Conservation (phyloP, 768 basidiomycete genomes). For the Austroboletus festivus region DNA sequence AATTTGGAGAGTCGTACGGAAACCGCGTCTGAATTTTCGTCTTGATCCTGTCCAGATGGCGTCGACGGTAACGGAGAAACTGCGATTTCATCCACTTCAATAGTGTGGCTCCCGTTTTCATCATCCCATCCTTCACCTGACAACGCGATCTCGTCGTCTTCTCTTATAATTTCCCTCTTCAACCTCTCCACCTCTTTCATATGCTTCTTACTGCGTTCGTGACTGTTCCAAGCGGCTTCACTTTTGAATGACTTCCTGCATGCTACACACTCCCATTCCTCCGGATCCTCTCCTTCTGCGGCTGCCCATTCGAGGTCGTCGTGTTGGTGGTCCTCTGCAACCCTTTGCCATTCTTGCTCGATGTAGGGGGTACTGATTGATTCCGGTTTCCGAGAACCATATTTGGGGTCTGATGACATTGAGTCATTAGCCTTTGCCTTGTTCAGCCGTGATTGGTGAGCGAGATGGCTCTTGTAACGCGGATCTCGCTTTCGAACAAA, state of each 20-base stretch:
- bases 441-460: slow-evolving; percentile 43
- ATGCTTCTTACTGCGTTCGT: slow-evolving; percentile 95
- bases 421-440: slow-evolving; percentile 27
- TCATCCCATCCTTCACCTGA: slow-evolving; percentile 37
- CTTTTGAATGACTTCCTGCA: slow-evolving; percentile 87
- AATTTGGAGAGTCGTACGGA: not conserved
- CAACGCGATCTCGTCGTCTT: slow-evolving; percentile 61
- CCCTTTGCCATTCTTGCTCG: slow-evolving; percentile 89
- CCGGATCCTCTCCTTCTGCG: slow-evolving; percentile 65
- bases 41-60: slow-evolving; percentile 6
- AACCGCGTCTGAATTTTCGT: slow-evolving; percentile 1
- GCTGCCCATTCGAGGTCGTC: slow-evolving; percentile 72
- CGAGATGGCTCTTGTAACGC: slow-evolving; percentile 68
- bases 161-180: slow-evolving; percentile 70
- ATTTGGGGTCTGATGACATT: slow-evolving; percentile 23
- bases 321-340: slow-evolving; percentile 34
- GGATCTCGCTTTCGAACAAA: slow-evolving; percentile 88
- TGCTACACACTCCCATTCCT: slow-evolving; percentile 95
- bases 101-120: slow-evolving; percentile 19
- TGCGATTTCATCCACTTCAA: slow-evolving; percentile 6
- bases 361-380: slow-evolving; percentile 47
- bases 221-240: slow-evolving; percentile 94
- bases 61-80: slow-evolving; percentile 14
- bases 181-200: slow-evolving; percentile 80
- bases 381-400: slow-evolving; percentile 27